Evolutionary conservation across 106 monocot genomes (phyloP).

Genomic region (Dendrobium catenatum): DNA sequence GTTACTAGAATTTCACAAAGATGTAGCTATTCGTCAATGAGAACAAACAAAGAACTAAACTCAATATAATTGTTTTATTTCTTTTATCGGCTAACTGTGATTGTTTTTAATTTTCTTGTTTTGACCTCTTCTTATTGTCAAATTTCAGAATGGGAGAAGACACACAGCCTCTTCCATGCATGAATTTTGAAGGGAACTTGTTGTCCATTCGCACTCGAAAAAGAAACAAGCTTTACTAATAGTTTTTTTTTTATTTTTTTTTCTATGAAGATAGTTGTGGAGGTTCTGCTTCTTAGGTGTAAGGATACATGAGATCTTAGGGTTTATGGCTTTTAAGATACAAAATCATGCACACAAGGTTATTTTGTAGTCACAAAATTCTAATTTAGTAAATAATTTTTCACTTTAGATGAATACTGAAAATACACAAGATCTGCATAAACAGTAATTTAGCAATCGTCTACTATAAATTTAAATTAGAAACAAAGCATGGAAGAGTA

Average conservation of each 20-base stretch:
- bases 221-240: conserved; percentile 10
- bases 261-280: neutral
- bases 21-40: neutral
- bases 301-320: neutral
- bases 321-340: neutral
- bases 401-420: neutral
- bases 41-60: neutral
- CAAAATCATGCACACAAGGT: neutral
- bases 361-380: neutral
- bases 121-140: neutral
- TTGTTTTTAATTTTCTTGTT: neutral
- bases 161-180: conserved; percentile 81
- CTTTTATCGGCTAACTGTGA: neutral
- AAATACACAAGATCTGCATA: neutral
- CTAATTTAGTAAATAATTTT: neutral
- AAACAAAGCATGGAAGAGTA: no score
- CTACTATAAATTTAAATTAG: no score
- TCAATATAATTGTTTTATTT: neutral
- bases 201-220: conserved; percentile 25
- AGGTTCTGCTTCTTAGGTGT: neutral
- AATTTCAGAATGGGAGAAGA: conserved; percentile 88
- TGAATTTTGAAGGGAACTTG: conserved; percentile 92
- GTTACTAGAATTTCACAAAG: neutral
- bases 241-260: neutral
- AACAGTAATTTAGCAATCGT: neutral